These are phyloP conservation scores for Fraxinus anomala DNA, from an alignment of 257 asterid genomes.

Conservation along the genomic window DNA sequence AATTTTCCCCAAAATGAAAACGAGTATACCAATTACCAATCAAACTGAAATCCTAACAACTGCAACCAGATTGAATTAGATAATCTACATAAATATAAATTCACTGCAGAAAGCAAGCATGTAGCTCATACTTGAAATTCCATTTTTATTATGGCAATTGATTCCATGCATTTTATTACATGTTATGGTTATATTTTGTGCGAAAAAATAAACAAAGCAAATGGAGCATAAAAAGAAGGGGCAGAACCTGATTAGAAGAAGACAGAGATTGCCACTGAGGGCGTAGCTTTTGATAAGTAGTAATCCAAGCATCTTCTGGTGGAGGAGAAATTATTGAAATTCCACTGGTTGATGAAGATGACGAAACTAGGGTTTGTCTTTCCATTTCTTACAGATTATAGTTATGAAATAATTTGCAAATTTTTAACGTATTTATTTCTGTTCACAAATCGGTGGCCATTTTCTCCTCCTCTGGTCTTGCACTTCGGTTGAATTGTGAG, in stretches of 20 bases:
- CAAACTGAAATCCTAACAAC: constrained; percentile 5
- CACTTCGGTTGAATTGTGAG: neutral
- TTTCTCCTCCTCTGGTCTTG: neutral
- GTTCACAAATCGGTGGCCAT: neutral
- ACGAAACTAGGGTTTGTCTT: constrained; percentile 76
- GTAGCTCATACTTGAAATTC: neutral
- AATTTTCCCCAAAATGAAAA: constrained; percentile 16
- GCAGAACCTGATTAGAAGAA: constrained; percentile 50
- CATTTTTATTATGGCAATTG: neutral
- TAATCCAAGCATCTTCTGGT: constrained; percentile 76
- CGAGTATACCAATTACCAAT: neutral
- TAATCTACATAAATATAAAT: neutral
- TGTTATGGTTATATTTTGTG: neutral
- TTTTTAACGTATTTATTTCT: neutral
- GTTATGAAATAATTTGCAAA: neutral
- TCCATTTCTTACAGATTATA: constrained; percentile 46
- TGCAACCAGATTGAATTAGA: neutral
- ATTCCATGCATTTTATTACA: neutral
- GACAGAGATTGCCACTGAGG: constrained; percentile 67
- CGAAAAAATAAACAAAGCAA: neutral
- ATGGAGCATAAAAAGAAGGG: neutral
- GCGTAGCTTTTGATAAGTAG: constrained; percentile 46
- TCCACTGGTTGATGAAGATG: constrained; percentile 49
- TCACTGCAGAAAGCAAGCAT: neutral
- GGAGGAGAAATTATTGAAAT: constrained; percentile 50